Evolutionary conservation across 1,284 basidiomycete genomes (phyloP).

Genomic region (Neolentinus lepideus): DNA sequence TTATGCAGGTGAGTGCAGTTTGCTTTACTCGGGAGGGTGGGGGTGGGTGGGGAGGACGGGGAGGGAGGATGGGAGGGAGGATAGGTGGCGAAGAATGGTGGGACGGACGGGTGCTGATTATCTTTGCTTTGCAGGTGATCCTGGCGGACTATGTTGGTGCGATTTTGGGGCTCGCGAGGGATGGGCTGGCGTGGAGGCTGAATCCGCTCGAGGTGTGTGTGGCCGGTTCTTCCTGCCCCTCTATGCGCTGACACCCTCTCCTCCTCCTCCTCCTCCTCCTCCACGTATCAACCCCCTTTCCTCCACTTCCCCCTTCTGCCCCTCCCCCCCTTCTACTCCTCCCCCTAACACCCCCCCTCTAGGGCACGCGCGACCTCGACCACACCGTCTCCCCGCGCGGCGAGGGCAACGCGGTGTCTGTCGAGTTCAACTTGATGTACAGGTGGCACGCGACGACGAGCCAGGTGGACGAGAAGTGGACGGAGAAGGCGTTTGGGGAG

Average conservation of each 20-base stretch:
- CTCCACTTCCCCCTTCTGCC: too few relatives aligned
- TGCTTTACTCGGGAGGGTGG: too few relatives aligned
- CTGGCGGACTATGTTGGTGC: conserved; percentile 68
- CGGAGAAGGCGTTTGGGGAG: conserved; percentile 37
- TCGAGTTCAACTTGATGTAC: conserved; percentile 74
- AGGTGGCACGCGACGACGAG: conserved; percentile 71
- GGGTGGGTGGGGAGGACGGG: too few relatives aligned
- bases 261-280: too few relatives aligned
- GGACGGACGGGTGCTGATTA: too few relatives aligned
- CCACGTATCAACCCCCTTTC: too few relatives aligned
- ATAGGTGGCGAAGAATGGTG: too few relatives aligned
- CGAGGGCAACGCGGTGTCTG: conserved; percentile 62
- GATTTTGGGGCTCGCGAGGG: conserved; percentile 59
- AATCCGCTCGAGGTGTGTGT: conserved; percentile 51
- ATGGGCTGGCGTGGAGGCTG: conserved; percentile 52
- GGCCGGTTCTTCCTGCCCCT: background rate
- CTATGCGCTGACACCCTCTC: background rate
- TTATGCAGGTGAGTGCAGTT: conserved; percentile 38
- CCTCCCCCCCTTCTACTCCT: too few relatives aligned
- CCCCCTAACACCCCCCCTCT: too few relatives aligned
- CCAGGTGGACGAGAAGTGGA: conserved; percentile 54
- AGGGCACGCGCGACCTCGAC: conserved; percentile 38
- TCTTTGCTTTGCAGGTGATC: conserved; percentile 69
- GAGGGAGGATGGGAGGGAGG: too few relatives aligned
- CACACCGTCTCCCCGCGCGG: conserved; percentile 53